Percentiles rank a stretch among this genome's conserved stretches.
These are phyloP conservation scores for Choanephora cucurbitarum DNA, from an alignment of 371 early-diverging fungal species.

Conservation along the genomic window DNA sequence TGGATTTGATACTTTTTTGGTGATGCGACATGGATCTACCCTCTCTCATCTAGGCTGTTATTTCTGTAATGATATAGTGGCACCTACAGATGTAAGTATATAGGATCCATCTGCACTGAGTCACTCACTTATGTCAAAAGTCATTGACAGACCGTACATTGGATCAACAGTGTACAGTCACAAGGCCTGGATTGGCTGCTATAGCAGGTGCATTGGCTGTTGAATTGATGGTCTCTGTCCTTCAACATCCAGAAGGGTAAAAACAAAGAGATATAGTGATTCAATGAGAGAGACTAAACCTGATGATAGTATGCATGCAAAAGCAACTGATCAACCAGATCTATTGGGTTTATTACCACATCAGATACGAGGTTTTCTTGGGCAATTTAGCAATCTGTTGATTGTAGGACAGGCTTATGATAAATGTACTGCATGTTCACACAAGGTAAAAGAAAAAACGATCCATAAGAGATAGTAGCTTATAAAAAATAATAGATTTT, in stretches of 20 bases:
- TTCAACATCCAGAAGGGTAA: conserved; percentile 85
- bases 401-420: conserved; percentile 89
- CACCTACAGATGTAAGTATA: conserved; percentile 81
- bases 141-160: conserved; percentile 92
- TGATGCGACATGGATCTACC: conserved; percentile 91
- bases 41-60: conserved; percentile 80
- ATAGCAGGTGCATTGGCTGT: conserved; percentile 87
- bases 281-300: too few relatives aligned
- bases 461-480: background rate
- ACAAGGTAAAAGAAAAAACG: conserved; percentile 37
- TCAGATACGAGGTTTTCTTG: conserved; percentile 91
- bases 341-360: conserved; percentile 83
- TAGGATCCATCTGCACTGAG: background rate
- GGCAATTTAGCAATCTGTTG: conserved; percentile 78
- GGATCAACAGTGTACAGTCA: conserved; percentile 98
- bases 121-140: conserved; percentile 35
- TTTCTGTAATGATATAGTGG: conserved; percentile 95
- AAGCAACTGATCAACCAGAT: conserved; percentile 26
- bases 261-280: too few relatives aligned
- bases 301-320: conserved; percentile 44
- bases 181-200: conserved; percentile 91
- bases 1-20: conserved; percentile 95
- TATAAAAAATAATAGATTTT: conserved; percentile 51
- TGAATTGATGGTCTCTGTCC: conserved; percentile 85
- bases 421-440: conserved; percentile 91